Evolutionary conservation across 768 basidiomycete genomes (phyloP).

Genomic region (Suillus clintonianus): DNA sequence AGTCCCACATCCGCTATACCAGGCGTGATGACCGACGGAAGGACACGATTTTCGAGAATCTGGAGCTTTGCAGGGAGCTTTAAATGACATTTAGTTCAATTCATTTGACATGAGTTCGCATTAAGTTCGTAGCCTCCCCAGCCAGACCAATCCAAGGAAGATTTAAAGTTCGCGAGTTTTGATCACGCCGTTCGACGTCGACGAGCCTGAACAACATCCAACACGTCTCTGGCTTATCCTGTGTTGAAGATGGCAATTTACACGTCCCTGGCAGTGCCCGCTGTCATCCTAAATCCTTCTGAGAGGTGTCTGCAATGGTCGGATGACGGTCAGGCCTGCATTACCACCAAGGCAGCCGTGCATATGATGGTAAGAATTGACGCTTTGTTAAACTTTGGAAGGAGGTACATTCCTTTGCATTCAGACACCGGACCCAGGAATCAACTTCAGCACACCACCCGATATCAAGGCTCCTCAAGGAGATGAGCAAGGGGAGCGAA

Average conservation of each 20-base stretch:
- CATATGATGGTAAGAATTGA: constrained; percentile 61
- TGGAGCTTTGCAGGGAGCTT: neutral
- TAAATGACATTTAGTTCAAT: neutral
- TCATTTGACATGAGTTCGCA: neutral
- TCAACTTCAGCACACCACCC: constrained; percentile 62
- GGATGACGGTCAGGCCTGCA: constrained; percentile 68
- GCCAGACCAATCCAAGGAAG: neutral
- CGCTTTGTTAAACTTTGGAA: neutral
- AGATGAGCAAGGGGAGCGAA: constrained; percentile 24
- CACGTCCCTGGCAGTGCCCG: constrained; percentile 58
- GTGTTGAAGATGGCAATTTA: constrained; percentile 33
- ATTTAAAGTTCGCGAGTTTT: neutral
- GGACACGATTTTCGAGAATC: neutral
- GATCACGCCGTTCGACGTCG: neutral
- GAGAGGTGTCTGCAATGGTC: constrained; percentile 69
- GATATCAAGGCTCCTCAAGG: constrained; percentile 41
- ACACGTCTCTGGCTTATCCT: too few relatives aligned
- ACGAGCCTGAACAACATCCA: neutral
- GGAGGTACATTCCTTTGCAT: constrained; percentile 2
- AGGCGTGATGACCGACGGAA: neutral
- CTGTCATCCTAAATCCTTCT: constrained; percentile 61
- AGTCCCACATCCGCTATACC: neutral
- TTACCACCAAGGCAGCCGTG: constrained; percentile 65
- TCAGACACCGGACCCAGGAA: constrained; percentile 75
- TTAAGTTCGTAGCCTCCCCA: neutral